A percentile compares a stretch with the other conserved stretches of the same genome.
Conservation (phyloP, 768 basidiomycete species). For the Ramaria sp. region DNA sequence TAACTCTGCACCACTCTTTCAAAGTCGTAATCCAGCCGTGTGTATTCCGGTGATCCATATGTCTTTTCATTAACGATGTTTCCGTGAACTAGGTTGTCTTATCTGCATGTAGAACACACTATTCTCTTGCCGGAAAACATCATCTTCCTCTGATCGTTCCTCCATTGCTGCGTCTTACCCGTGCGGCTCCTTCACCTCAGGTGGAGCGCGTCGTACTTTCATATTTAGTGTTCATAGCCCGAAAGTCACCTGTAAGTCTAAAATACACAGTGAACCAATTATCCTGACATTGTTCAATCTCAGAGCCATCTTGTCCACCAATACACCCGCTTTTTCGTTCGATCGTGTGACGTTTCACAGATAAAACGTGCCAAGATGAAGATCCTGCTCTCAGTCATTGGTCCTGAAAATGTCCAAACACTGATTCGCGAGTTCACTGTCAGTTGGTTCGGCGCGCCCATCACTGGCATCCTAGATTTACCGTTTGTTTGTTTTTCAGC, state of each 20-base stretch:
- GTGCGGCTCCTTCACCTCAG: conserved; percentile 45
- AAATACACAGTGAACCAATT: not conserved
- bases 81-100: conserved; percentile 54
- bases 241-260: conserved; percentile 50
- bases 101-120: conserved; percentile 62
- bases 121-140: conserved; percentile 57
- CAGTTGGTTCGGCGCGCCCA: conserved; percentile 19
- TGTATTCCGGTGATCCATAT: conserved; percentile 16
- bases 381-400: conserved; percentile 57
- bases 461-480: not conserved
- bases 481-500: conserved; percentile 31
- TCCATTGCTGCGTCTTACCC: conserved; percentile 67
- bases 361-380: conserved; percentile 70
- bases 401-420: conserved; percentile 52
- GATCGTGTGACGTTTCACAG: conserved; percentile 51
- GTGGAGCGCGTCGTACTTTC: conserved; percentile 65
- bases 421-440: conserved; percentile 83
- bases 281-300: conserved; percentile 4
- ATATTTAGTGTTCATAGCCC: conserved; percentile 58
- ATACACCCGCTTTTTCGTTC: conserved; percentile 59
- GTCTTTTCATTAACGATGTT: not conserved
- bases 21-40: conserved; percentile 83
- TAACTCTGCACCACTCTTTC: conserved; percentile 67
- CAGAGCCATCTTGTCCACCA: conserved; percentile 56
- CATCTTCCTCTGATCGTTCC: conserved; percentile 46